Evolutionary conservation across 768 basidiomycete genomes (phyloP), one percentile per base, ranked within the genome.

Genomic region (Mycena metata): DNA sequence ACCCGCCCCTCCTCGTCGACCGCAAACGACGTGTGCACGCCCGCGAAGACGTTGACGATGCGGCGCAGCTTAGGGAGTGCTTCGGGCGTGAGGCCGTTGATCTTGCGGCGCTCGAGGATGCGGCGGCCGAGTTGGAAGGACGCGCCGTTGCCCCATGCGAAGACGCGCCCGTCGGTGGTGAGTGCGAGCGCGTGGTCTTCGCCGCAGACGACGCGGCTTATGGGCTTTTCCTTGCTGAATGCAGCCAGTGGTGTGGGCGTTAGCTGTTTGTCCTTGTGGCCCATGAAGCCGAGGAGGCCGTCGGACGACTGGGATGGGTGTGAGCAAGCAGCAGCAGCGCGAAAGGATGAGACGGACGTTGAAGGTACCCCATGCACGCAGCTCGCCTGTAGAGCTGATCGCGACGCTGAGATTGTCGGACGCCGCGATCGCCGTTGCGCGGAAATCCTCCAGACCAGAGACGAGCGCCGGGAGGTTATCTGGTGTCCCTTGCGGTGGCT

Each of bases 281-380:
- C 68, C 58, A 47, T 60, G 60, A 65, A 69, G 59, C 67, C 49
- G 17, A 60, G 60, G 26, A 64, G 41, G 52, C 64, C 62, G 19
- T 69, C 67, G 30, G 60, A 64, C 71, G 60, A 64, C 71, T 69
- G 43, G 9, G 39, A 8, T 49, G 15, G 5, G 30, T 12, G 26
- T 41, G 15, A 42, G 12, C 6, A 13, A 49, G 16, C 19, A n/a
- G 21, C 10, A 13, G 7, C 35, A 2, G 23, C 30, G 19, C 4
- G n/a, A 54, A 7, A 45, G 3, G 11, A 33, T 5, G 21, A 33
- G 50, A 42, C 17, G 56, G 13, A 66, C 71, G 17, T 59, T 60
- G 45, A 72, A 70, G 1, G 71, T 67, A 15, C 71, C 69, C 71
- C 71, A 72, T 19, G 68, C 69, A 33, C 71, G 67, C 5, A 72